phyloP scores from a whole-genome alignment of 2,329 filamentous ascomycete genomes.

The Fonsecaea pugnacius region DNA sequence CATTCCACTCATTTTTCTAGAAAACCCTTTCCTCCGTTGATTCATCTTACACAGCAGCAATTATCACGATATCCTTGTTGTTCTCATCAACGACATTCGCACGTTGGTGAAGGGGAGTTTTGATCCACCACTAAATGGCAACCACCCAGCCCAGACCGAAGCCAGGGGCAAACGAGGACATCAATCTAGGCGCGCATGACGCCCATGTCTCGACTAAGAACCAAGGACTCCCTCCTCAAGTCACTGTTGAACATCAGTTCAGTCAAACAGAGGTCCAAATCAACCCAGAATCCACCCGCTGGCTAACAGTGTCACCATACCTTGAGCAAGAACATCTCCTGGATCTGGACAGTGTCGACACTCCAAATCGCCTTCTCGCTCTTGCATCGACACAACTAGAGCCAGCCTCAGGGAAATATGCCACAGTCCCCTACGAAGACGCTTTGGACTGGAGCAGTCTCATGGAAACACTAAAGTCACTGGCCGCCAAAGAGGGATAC shows the following conservation, averaged over 20 bases:
- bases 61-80: neutral
- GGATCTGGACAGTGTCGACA: conserved; percentile 69
- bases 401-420: conserved; percentile 71
- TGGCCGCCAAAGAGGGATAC: conserved; percentile 55
- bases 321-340: conserved; percentile 71
- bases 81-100: neutral
- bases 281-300: conserved; percentile 7
- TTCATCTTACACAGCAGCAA: neutral
- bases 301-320: conserved; percentile 75
- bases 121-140: conserved; percentile 14
- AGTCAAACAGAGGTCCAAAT: neutral
- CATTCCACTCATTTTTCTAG: neutral
- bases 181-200: neutral
- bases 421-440: conserved; percentile 71
- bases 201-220: neutral
- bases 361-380: conserved; percentile 70
- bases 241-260: neutral
- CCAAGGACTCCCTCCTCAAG: conserved; percentile 1
- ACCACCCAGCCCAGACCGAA: neutral
- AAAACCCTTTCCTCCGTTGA: neutral
- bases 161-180: neutral
- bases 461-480: conserved; percentile 56
- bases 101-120: neutral
- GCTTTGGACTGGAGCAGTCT: conserved; percentile 81
- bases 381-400: conserved; percentile 69